Conservation (phyloP, 1,139 yeast genomes). For the Yamadazyma friedrichii region DNA sequence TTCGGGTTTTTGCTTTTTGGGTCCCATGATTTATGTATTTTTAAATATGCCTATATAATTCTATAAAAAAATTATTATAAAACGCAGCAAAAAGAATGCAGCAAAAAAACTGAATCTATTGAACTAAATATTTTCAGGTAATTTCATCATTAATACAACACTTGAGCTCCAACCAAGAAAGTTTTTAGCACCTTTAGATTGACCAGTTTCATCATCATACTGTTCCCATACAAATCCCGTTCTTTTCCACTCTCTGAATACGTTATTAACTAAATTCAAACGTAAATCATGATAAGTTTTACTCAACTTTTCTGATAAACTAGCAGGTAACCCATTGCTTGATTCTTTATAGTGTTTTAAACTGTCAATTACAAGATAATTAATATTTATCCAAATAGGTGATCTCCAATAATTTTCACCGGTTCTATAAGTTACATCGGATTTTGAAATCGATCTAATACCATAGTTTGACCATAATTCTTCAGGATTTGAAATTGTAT, state of each 20-base stretch:
- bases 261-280: slow-evolving; percentile 63
- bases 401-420: slow-evolving; percentile 97
- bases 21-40: neutral
- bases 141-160: slow-evolving; percentile 75
- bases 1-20: neutral
- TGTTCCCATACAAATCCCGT: slow-evolving; percentile 93
- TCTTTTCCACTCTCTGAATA: slow-evolving; percentile 62
- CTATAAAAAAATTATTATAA: neutral
- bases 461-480: slow-evolving; percentile 82
- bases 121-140: slow-evolving; percentile 51
- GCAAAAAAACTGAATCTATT: neutral
- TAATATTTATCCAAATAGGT: slow-evolving; percentile 90
- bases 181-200: slow-evolving; percentile 79
- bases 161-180: slow-evolving; percentile 95
- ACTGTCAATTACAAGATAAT: slow-evolving; percentile 75
- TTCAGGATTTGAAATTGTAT: slow-evolving; percentile 63
- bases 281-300: slow-evolving; percentile 58
- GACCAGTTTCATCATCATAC: slow-evolving; percentile 75
- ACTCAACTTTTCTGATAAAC: slow-evolving; percentile 33
- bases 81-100: no score
- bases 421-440: slow-evolving; percentile 64
- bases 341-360: slow-evolving; percentile 51
- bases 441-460: slow-evolving; percentile 73
- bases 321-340: slow-evolving; percentile 21
- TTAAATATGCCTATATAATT: neutral